Evolutionary conservation across 2,329 filamentous ascomycete genomes (phyloP).

Genomic region (Amphichorda felina): DNA sequence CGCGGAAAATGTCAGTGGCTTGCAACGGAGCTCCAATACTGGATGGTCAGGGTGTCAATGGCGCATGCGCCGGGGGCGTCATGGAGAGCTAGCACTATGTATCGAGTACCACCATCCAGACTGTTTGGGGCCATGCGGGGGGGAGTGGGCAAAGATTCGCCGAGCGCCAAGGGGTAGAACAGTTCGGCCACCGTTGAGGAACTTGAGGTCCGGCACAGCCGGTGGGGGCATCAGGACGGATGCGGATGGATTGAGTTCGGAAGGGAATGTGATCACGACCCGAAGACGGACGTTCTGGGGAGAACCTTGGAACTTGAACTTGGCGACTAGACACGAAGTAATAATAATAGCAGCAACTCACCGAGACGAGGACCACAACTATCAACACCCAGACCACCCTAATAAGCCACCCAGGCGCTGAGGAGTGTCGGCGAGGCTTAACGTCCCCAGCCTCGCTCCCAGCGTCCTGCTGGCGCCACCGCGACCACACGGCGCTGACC

Average conservation of each 20-base stretch:
- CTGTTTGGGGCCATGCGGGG: neutral
- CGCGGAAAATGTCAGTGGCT: constrained; percentile 4
- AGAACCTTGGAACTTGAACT: too few relatives aligned
- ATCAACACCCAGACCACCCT: neutral
- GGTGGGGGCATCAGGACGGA: neutral
- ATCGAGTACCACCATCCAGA: too few relatives aligned
- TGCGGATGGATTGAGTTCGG: neutral
- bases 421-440: neutral
- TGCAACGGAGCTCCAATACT: constrained; percentile 2
- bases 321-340: too few relatives aligned
- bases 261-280: too few relatives aligned
- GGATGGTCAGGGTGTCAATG: constrained; percentile 4
- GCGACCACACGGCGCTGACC: neutral
- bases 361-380: neutral
- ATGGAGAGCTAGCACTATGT: neutral
- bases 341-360: neutral
- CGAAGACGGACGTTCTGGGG: too few relatives aligned
- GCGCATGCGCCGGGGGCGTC: neutral
- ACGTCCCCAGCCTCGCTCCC: neutral
- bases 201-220: neutral
- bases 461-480: neutral
- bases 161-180: constrained; percentile 4
- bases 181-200: too few relatives aligned
- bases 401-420: neutral
- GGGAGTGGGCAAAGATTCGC: constrained; percentile 2